Evolutionary conservation across 2,329 filamentous ascomycete species (phyloP), one percentile per base, ranked within the genome.

Genomic region (Hypoxylon sp.): DNA sequence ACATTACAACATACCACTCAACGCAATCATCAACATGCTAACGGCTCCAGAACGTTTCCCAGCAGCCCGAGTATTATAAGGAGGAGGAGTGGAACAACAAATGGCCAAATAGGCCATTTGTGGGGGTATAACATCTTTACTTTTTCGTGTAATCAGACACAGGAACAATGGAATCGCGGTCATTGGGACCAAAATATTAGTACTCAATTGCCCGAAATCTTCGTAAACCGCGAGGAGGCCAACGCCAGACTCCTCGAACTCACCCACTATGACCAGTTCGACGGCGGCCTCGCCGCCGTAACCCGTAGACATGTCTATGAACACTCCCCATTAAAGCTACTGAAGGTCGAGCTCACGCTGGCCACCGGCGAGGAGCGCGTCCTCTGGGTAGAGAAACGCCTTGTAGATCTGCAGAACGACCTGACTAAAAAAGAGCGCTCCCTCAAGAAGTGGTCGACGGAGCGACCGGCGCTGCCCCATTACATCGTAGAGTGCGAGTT

Each of bases 401-500:
- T 66, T 22, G 64, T 70, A 7, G 25, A 70, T 17, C 25, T 60
- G 8, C 25, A 60, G 10, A 35, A 10, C 0, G 51, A 69, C 13
- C 62, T 73, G 1, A 64, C 44, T 0, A 22, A 51, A 2, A 35
- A 48, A 1, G 35, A 59, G 50, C 66, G 53, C n/a, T 31, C 8
- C 1, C 59, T 69, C 6, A 59, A 48, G 55, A 71, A 73, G 50
- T 74, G 73, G 73, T 51, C 64, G 3, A 46, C 54, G 1, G 46
- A 25, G 14, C 48, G 73, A 13, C 71, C 67, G 0, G 71, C 55
- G 27, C n/a, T 74, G 10, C 62, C 53, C 0, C 72, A 72, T 20
- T 76, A 71, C 22, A 50, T 74, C 44, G 74, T 76, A 48, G 63
- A 69, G 14, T 74, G 74, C 66, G 71, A 75, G 20, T 60, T 74